phyloP scores from a whole-genome alignment of 1,284 basidiomycete species.

The Microbotryomycetes sp. region DNA sequence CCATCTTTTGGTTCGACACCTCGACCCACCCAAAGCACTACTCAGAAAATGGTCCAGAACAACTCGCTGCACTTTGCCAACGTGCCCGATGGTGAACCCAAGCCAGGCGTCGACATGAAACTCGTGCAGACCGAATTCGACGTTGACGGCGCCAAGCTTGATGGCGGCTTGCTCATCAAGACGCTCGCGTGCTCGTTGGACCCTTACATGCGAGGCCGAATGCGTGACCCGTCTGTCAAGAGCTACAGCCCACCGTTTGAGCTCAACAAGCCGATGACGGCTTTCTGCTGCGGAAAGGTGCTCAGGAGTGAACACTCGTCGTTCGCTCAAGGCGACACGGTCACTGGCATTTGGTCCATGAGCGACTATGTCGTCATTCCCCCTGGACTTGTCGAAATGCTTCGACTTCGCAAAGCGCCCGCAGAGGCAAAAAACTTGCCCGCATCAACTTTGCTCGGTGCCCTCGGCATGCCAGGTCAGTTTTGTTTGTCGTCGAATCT shows the following conservation, averaged over 20 bases:
- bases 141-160: conserved; percentile 46
- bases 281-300: conserved; percentile 23
- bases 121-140: conserved; percentile 50
- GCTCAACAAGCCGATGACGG: conserved; percentile 11
- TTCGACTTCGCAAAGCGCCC: background rate
- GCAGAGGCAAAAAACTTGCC: background rate
- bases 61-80: conserved; percentile 41
- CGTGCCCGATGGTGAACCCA: conserved; percentile 46
- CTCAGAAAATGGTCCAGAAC: conserved; percentile 24
- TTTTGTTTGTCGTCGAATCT: background rate
- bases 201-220: conserved; percentile 46
- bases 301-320: conserved; percentile 19
- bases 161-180: conserved; percentile 52
- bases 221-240: conserved; percentile 25
- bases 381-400: background rate
- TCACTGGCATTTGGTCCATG: conserved; percentile 10
- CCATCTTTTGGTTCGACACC: background rate
- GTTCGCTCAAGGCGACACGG: conserved; percentile 21
- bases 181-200: conserved; percentile 48
- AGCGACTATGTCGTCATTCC: conserved; percentile 25
- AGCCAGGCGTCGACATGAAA: conserved; percentile 50
- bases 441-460: conserved; percentile 46
- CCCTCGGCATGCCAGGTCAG: conserved; percentile 46
- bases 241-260: conserved; percentile 27
- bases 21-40: background rate